Evolutionary conservation across 805 yeast genomes (phyloP).

Genomic region (Candida ficus): DNA sequence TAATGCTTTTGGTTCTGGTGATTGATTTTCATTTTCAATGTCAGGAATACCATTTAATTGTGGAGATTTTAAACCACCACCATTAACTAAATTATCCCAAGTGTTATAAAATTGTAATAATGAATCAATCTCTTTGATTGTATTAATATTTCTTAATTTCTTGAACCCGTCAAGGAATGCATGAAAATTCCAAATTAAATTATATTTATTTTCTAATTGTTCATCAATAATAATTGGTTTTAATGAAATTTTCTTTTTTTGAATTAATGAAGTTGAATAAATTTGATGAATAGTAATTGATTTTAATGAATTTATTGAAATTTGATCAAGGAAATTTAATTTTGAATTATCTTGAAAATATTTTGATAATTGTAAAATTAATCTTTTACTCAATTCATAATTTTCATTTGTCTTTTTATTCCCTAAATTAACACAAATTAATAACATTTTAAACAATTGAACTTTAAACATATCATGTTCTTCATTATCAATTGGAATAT

Average conservation of each 20-base stretch:
- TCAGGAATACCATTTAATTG: no score
- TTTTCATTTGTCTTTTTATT: conserved; percentile 1
- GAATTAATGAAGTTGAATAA: conserved; percentile 21
- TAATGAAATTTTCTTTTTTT: background rate
- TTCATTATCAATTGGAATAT: conserved; percentile 34
- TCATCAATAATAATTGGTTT: background rate
- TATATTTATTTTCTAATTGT: conserved; percentile 29
- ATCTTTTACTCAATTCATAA: conserved; percentile 26
- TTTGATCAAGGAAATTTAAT: conserved; percentile 17
- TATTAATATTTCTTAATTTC: conserved; percentile 28
- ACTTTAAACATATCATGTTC: conserved; percentile 33
- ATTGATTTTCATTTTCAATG: background rate
- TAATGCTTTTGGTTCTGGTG: background rate
- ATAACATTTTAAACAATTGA: conserved; percentile 38
- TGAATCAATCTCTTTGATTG: conserved; percentile 10
- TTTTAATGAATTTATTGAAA: conserved; percentile 1
- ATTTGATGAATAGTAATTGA: conserved; percentile 4
- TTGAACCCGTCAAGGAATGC: conserved; percentile 32
- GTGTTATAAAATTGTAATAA: conserved; percentile 10
- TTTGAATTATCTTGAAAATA: conserved; percentile 24
- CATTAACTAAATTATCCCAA: conserved; percentile 13
- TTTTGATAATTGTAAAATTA: conserved; percentile 41
- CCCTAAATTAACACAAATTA: conserved; percentile 41
- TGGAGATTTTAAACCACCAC: background rate
- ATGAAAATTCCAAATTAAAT: conserved; percentile 38